Evolutionary conservation across 345 rosid species (phyloP), one percentile per base, ranked within the genome.

Genomic region (Pistacia atlantica): DNA sequence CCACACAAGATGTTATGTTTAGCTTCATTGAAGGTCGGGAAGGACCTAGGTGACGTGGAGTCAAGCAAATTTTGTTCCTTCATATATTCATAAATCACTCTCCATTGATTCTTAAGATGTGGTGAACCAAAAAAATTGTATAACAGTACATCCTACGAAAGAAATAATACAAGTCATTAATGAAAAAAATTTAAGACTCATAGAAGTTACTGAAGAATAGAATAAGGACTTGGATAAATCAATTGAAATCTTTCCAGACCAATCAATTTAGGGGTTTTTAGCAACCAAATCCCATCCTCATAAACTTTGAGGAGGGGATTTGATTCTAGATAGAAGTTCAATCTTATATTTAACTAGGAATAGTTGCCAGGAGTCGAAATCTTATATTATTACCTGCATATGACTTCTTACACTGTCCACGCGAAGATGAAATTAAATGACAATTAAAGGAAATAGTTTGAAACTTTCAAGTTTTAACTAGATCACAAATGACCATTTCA

Each of bases 101-200:
- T 78, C 92, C 93, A 90, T 63, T 81, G 81, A 73, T 70, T 85
- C 72, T 75, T 83, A 31, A 83, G 45, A 14, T 82, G 80, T 46
- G 93, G 85, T 3, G 89, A 65, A 17, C 90, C 80, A 71, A 90
- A 90, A 74, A 90, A 85, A 74, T 85, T 79, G 79, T 81, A 88
- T 51, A 88, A 60, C n/a, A 88, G 67, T 1, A 88, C 91, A 79
- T 86, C 89, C 90, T 88, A 49, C 67, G 78, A 25, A 8, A 58
- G 9, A 52, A 63, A 49, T 11, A 33, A 61, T n/a, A 3, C 1
- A 73, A 62, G 33, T 73, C 35, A 63, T 6, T 6, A 5, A 5
- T 5, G 38, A 51, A 37, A 20, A 42, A 46, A 3, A 31, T 1
- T 67, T 5, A 59, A 69, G 42, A 55, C 73, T 54, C 37, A 55